Evolutionary conservation across 768 basidiomycete species (phyloP), one percentile per base, ranked within the genome.

Genomic region (Hysterangium stoloniferum): DNA sequence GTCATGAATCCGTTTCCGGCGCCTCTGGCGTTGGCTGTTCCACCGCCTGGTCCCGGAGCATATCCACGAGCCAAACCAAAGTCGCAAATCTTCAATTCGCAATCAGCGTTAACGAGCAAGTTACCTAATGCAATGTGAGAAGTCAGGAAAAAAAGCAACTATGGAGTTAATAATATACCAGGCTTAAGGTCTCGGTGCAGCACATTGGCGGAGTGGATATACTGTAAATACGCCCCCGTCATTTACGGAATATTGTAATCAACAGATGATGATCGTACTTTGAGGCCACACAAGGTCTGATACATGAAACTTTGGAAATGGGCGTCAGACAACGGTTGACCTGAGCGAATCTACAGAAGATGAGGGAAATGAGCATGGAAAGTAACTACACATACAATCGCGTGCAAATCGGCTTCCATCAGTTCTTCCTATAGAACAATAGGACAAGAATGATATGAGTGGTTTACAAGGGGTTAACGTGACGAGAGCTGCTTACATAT

Each of bases 331-430:
- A 90, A 77, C 9, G 87, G 87, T 60, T 91, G 88, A 43, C 87
- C 85, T 22, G 87, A 90, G 43, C 87, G 86, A 56, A 86, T 86
- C 90, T 85, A 54, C 61, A 58, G 53, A 41, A 52, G 13, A 28
- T 38, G 47, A 32, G 36, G 27, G n/a, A 32, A 15, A 28, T 46
- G 13, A 52, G 48, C 19, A 43, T 36, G 19, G 31, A 37, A 13
- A 41, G 52, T 33, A 4, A 20, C 6, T 32, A 17, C 12, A 36
- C 36, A 31, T 59, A 94, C 93, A 66, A 99, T 99, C 17, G 96
- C 96, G 61, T 98, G 96, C 17, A 99, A 76, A 78, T 99, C 96
- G 49, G 96, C 96, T 65, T 99, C 96, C 96, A 98, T 99, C 58
- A 98, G 80, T 66, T 99, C 96, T 71, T 98, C 94, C 87, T 98